These are phyloP conservation scores for Aspergillus pseudonomiae DNA, from an alignment of 2,329 filamentous ascomycete genomes.

Conservation along the genomic window DNA sequence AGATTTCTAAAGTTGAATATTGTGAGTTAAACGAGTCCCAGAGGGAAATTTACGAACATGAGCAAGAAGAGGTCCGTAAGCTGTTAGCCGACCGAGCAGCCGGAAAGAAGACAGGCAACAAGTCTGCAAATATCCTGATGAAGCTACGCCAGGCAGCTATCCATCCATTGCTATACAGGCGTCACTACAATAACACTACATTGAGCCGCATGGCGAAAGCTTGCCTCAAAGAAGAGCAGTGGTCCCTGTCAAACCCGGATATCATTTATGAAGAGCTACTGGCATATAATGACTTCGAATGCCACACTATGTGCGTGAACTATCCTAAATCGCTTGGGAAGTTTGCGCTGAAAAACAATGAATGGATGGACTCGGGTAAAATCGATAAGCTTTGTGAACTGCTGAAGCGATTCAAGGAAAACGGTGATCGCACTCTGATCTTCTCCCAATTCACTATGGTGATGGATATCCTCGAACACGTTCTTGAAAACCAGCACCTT, in stretches of 20 bases:
- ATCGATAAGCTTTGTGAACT: conserved; percentile 78
- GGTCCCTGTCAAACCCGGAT: conserved; percentile 53
- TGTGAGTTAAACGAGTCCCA: conserved; percentile 79
- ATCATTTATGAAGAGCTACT: conserved; percentile 58
- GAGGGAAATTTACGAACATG: conserved; percentile 70
- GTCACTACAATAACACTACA: conserved; percentile 73
- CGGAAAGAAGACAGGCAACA: conserved; percentile 57
- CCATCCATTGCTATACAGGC: conserved; percentile 84
- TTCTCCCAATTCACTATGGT: conserved; percentile 94
- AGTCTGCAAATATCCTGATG: conserved; percentile 74
- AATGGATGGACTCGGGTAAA: conserved; percentile 80
- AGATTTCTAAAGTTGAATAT: conserved; percentile 75
- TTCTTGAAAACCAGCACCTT: conserved; percentile 73
- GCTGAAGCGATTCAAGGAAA: conserved; percentile 70
- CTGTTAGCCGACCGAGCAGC: conserved; percentile 62
- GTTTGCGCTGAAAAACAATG: conserved; percentile 61
- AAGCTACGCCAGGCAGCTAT: conserved; percentile 90
- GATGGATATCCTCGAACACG: conserved; percentile 85
- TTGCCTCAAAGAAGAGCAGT: conserved; percentile 69
- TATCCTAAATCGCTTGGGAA: conserved; percentile 56
- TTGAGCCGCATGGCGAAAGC: conserved; percentile 77
- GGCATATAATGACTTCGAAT: conserved; percentile 63
- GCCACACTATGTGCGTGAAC: conserved; percentile 60
- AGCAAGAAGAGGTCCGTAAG: conserved; percentile 65
- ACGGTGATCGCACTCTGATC: conserved; percentile 83